phyloP scores from a whole-genome alignment of 1,284 basidiomycete species.

The Thecaphora thlaspeos region DNA sequence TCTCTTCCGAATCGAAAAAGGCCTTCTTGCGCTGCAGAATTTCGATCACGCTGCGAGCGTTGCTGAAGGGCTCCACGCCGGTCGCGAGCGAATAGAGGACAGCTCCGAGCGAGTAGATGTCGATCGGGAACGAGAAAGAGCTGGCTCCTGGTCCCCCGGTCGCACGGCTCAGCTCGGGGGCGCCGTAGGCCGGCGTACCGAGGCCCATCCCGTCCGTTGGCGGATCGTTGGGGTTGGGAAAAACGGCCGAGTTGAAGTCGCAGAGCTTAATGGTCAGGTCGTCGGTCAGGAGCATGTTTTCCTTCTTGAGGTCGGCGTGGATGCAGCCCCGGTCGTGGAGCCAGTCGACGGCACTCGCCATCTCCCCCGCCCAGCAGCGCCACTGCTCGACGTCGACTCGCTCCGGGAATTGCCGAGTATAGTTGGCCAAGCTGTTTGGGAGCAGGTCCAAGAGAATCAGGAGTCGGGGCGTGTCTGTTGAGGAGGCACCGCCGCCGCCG shows the following conservation, averaged over 20 bases:
- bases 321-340: slow-evolving; percentile 49
- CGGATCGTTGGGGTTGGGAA: slow-evolving; percentile 42
- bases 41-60: slow-evolving; percentile 47
- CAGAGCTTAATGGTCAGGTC: slow-evolving; percentile 48
- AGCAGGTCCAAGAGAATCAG: slow-evolving; percentile 54
- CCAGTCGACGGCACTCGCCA: slow-evolving; percentile 41
- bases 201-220: slow-evolving; percentile 45
- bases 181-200: slow-evolving; percentile 55
- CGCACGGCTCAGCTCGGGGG: slow-evolving; percentile 49
- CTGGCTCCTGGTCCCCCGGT: slow-evolving; percentile 22
- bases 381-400: slow-evolving; percentile 42
- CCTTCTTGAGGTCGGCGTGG: slow-evolving; percentile 55
- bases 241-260: slow-evolving; percentile 56
- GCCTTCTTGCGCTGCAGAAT: slow-evolving; percentile 50
- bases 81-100: slow-evolving; percentile 53
- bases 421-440: slow-evolving; percentile 41
- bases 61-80: slow-evolving; percentile 47
- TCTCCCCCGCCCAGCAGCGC: slow-evolving; percentile 46
- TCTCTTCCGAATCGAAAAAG: slow-evolving; percentile 54
- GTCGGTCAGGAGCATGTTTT: slow-evolving; percentile 52
- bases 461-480: slow-evolving; percentile 41
- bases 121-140: slow-evolving; percentile 46
- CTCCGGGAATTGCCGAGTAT: slow-evolving; percentile 21
- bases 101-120: slow-evolving; percentile 52
- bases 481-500: neutral